These are phyloP conservation scores for Quercus tomentella DNA, from an alignment of 331 rosid genomes.

Conservation along the genomic window DNA sequence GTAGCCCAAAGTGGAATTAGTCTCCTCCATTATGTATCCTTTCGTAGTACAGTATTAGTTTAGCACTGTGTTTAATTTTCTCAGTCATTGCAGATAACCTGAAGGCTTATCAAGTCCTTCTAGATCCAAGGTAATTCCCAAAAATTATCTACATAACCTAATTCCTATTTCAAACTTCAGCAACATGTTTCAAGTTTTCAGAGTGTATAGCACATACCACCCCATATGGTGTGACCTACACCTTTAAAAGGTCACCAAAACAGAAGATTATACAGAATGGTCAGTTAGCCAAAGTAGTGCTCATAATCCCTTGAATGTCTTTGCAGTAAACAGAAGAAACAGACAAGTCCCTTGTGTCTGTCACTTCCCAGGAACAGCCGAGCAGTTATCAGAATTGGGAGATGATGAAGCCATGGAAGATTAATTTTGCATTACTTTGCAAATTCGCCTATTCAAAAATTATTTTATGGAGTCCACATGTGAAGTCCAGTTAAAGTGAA, in stretches of 20 bases:
- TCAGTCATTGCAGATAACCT: not conserved
- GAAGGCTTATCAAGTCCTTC: not conserved
- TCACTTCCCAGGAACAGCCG: not conserved
- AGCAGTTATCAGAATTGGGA: too few species aligned
- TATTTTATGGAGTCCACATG: too few species aligned
- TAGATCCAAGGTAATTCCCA: too few species aligned
- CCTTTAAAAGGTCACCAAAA: not conserved
- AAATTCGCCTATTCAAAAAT: too few species aligned
- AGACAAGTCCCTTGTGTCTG: not conserved
- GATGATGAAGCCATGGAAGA: too few species aligned
- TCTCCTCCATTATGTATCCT: not conserved
- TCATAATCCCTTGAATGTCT: not conserved
- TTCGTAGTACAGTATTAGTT: not conserved
- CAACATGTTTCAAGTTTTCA: not conserved
- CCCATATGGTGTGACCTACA: not conserved
- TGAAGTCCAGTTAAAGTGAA: too few species aligned
- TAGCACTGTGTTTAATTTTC: not conserved
- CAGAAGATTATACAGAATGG: not conserved
- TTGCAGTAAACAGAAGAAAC: not conserved
- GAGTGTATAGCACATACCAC: not conserved
- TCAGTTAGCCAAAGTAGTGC: not conserved
- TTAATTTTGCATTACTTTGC: too few species aligned
- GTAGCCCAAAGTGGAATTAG: not conserved
- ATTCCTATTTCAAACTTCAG: not conserved
- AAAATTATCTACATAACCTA: not conserved